Base-by-base conservation (phyloP, 371 early-diverging fungal genomes). In the Mortierella sp. region DNA sequence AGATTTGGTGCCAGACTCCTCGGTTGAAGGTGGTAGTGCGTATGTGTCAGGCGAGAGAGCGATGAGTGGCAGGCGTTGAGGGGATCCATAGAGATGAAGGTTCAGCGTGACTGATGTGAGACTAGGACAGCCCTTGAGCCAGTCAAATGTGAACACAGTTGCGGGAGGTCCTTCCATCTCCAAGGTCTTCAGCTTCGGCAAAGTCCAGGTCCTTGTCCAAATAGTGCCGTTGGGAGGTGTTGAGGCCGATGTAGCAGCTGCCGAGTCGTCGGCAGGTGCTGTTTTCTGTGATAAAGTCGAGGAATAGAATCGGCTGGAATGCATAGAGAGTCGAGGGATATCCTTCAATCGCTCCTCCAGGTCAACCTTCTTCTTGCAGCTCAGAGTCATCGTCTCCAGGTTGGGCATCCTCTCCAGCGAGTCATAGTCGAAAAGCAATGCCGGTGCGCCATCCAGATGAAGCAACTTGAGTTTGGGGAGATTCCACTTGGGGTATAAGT, bases 361-460 rank as follows among this genome's bases (percentile, higher is more conserved):
- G 24, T 59, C 46, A 6, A 28, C 43, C 10, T 74, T 43, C 59
- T 46, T 74, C 24, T 16, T 11, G 46, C 43, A 57, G 19, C n/a
- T 34, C 61, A 77, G 13, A 1, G 1, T 40, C 44, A 79, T 55
- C 13, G 26, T 40, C n/a, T 61, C 64, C 44, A 79, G 34, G 37
- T 37, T 19, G 5, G 16, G 6, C 80, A 79, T 80, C n/a, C 16
- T 11, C 11, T 64, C 40, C 46, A 80, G 55, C 0, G 80, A 80
- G 14, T 61, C 72, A 43, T 76, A 76, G 40, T 76, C 72, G 61
- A 76, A 81, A 3, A 71, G 54, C 76, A 76, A 28, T 0, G 76
- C 81, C 19, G 81, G 73, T 14, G 57, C 5, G 3, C 57, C 77
- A 0, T 24, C 9, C 19, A 81, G 54, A 0, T 10, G 21, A 6